Evolutionary conservation across 805 yeast species (phyloP).

Genomic region (Diddensiella santjacobensis): DNA sequence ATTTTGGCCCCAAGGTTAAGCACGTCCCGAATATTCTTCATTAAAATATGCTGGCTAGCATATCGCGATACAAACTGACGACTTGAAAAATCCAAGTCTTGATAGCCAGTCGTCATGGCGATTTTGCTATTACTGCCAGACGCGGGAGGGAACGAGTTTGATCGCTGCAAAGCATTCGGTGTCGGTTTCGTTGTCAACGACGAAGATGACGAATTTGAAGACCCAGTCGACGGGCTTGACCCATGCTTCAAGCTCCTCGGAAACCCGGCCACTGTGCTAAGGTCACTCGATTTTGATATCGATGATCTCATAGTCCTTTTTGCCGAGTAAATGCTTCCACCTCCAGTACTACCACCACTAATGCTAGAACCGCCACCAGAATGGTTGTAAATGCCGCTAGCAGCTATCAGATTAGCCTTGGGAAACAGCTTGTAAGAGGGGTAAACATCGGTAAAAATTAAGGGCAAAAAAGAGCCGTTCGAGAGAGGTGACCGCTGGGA

Average conservation of each 20-base stretch:
- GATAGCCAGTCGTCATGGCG: constrained; percentile 43
- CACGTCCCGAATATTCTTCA: constrained; percentile 57
- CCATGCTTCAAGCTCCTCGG: not conserved
- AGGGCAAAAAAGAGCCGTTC: constrained; percentile 61
- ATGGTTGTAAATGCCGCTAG: constrained; percentile 41
- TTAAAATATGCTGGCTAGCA: constrained; percentile 43
- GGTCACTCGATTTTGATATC: constrained; percentile 7
- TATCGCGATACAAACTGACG: constrained; percentile 33
- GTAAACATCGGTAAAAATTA: constrained; percentile 55
- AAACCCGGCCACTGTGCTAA: not conserved
- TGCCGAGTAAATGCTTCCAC: not conserved
- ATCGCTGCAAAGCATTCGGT: constrained; percentile 25
- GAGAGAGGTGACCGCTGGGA: constrained; percentile 53
- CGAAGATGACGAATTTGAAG: constrained; percentile 11
- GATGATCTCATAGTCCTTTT: constrained; percentile 8
- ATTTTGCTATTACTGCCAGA: constrained; percentile 10
- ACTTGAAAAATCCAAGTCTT: constrained; percentile 42
- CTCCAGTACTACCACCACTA: not conserved
- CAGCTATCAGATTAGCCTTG: constrained; percentile 49
- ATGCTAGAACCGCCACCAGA: not conserved
- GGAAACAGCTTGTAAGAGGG: constrained; percentile 58
- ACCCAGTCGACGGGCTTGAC: not conserved
- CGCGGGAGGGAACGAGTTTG: constrained; percentile 37
- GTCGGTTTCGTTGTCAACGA: constrained; percentile 4
- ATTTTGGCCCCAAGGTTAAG: constrained; percentile 58